phyloP scores from a whole-genome alignment of 176 grass and related monocot genomes.

The Oryza rufipogon region DNA sequence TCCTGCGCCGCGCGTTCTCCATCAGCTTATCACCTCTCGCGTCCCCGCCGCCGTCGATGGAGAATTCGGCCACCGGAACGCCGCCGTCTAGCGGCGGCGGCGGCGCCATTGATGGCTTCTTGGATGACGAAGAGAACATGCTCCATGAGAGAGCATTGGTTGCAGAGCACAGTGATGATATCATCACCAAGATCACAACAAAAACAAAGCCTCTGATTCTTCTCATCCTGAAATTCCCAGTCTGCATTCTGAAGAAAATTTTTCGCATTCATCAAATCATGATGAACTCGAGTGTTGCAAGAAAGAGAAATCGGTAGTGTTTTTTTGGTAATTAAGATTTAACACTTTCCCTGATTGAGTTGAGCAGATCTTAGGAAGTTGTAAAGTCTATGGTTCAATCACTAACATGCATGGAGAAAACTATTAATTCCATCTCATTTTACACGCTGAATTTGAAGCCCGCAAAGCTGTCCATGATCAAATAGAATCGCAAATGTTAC shows the following conservation, averaged over 20 bases:
- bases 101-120: background rate
- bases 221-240: background rate
- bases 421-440: background rate
- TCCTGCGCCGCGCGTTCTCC: constrained; percentile 49
- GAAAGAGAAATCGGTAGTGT: background rate
- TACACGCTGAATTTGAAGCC: background rate
- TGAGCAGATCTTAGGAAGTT: background rate
- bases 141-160: constrained; percentile 26
- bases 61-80: constrained; percentile 32
- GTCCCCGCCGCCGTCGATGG: constrained; percentile 27
- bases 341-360: background rate
- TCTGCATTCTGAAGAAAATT: background rate
- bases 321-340: background rate
- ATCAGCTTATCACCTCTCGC: constrained; percentile 44
- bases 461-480: too few relatives aligned
- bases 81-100: background rate
- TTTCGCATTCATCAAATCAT: too few relatives aligned
- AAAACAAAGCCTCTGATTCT: background rate
- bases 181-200: background rate
- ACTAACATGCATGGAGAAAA: background rate
- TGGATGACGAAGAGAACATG: constrained; percentile 37
- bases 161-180: background rate
- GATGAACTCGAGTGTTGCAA: background rate
- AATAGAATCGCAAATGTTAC: too few relatives aligned
- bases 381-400: background rate